Evolutionary conservation across 148 eudicot species (phyloP), one percentile per base, ranked within the genome.

Genomic region (Cornus controversa): DNA sequence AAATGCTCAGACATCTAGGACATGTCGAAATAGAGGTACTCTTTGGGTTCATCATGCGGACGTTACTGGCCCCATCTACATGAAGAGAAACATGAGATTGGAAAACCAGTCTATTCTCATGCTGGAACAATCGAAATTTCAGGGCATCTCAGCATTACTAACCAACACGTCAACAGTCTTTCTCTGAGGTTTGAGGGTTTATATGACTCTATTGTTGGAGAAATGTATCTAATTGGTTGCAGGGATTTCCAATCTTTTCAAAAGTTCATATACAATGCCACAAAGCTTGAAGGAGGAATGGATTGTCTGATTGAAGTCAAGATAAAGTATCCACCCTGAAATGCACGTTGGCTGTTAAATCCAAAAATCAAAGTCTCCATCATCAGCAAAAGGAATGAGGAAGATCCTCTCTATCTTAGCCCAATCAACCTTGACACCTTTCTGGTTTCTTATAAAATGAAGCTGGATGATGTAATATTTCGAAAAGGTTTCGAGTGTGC

Each of bases 161-260:
- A 29, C 24, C 15, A 20, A 16, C 22, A 18, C 2, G 8, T 37
- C 50, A 36, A n/a, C 71, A 69, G 40, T 42, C 18, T 70, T 34
- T 70, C 73, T 25, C 29, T 70, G 27, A 34, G n/a, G 24, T 70
- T 70, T 10, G 73, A 70, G 58, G 73, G 73, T 37, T 23, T 70
- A 23, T 70, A 70, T 42, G 25, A 42, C 25, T 22, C 57, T n/a
- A 14, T 40, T 45, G 57, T 70, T 25, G 58, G 73, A 11, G 25
- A 70, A 57, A 42, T 42, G 57, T 42, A 45, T 45, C 31, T 25
- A 14, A 45, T 40, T 24, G 73, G 58, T 42, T 70, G 73, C 58
- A 70, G 58, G 20, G 31, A 45, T 42, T 16, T 42, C 10, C 20
- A 8, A 23, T 3, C 29, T 70, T 69, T 40, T 23, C 10, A 69